Evolutionary conservation across 768 basidiomycete species (phyloP), one percentile per base, ranked within the genome.

Genomic region (Mycena chlorophos): DNA sequence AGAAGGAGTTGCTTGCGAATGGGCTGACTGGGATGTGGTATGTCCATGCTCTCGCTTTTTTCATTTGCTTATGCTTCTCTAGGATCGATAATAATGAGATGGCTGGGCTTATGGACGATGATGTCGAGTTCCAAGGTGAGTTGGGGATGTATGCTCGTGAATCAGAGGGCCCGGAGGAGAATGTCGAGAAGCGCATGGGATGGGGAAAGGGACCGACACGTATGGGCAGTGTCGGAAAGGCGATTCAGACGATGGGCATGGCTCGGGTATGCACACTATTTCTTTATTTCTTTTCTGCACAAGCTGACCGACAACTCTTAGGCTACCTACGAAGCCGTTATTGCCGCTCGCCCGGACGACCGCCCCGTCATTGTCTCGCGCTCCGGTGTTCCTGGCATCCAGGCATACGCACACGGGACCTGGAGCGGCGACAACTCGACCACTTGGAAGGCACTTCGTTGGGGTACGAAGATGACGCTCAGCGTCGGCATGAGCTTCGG

Each of bases 391-490:
- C 60, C 60, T 1, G 60, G 60, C 22, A 62, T 62, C 46, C 60
- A 62, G 47, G 56, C 60, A 25, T 62, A 62, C 45, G 60, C 60
- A 2, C 60, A 62, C 34, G 60, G 51, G 37, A 58, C 60, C 38
- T 62, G 60, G 60, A 62, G 60, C 45, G 60, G 60, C 17, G 60
- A 62, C 51, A 62, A 62, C 50, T 62, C 60, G 43, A 62, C 60
- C 22, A 57, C 60, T 46, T 62, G 60, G 60, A 62, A 62, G 27
- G 60, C 60, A 40, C 60, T 62, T 17, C 3, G 56, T 31, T 62
- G 56, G 56, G 60, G 60, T 20, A 62, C 60, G 12, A 62, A 62
- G 48, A 62, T 62, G 60, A 62, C 60, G 10, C 43, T 62, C 22
- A 62, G 60, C 46, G 60, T 62, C 34, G 60, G 60, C 2, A 58